These are phyloP conservation scores for Gillenia trifoliata DNA, from an alignment of 306 rosid genomes.

Conservation along the genomic window DNA sequence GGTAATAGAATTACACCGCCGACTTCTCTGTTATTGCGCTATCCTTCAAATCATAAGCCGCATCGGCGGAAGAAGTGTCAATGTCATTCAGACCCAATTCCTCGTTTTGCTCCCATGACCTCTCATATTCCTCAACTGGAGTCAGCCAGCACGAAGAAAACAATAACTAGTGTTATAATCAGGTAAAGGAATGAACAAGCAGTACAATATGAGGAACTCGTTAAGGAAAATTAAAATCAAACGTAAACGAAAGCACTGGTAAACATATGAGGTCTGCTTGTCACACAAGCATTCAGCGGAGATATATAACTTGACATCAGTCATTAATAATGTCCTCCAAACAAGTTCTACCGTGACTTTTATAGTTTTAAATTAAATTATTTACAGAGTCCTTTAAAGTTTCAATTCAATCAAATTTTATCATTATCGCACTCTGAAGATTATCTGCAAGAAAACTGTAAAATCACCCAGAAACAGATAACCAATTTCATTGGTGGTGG, in stretches of 20 bases:
- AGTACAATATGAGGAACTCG: not conserved
- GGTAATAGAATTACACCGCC: not conserved
- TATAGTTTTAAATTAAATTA: too few species aligned
- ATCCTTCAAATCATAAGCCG: conserved; percentile 46
- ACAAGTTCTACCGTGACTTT: not conserved
- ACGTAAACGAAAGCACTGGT: not conserved
- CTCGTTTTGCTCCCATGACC: conserved; percentile 97
- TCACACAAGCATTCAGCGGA: not conserved
- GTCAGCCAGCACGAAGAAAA: not conserved
- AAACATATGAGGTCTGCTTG: not conserved
- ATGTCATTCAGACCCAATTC: conserved; percentile 93
- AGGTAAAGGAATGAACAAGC: not conserved
- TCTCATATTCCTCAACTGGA: conserved; percentile 78
- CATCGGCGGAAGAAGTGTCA: conserved; percentile 84
- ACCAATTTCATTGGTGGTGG: not conserved
- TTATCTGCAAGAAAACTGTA: not conserved
- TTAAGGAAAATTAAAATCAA: too few species aligned
- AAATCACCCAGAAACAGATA: not conserved
- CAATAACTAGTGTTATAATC: not conserved
- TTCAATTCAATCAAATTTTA: not conserved
- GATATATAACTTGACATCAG: not conserved
- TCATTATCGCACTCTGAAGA: not conserved
- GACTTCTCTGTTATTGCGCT: not conserved
- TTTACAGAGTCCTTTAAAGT: too few species aligned
- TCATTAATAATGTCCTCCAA: not conserved